Evolutionary conservation across 2,329 filamentous ascomycete genomes (phyloP).

Genomic region (Alternaria sp.): DNA sequence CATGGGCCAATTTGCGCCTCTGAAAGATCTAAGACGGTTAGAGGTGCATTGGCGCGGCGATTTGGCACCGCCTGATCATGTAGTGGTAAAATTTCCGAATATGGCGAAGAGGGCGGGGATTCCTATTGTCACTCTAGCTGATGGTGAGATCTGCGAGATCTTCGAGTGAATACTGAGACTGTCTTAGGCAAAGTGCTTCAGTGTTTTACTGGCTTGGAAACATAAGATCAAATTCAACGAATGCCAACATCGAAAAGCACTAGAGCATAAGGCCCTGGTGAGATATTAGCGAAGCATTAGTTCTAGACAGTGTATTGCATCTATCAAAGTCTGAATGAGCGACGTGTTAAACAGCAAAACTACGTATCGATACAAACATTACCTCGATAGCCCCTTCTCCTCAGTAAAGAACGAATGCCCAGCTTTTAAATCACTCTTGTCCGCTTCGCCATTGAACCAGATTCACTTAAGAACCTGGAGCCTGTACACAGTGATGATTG

Average conservation of each 20-base stretch:
- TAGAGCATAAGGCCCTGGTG: background rate
- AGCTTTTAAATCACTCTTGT: background rate
- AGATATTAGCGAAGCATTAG: no score
- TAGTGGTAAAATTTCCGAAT: background rate
- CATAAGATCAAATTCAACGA: background rate
- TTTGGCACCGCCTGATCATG: background rate
- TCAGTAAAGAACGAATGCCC: background rate
- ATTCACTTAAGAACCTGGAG: slow-evolving; percentile 11
- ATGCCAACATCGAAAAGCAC: background rate
- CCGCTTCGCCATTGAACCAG: background rate
- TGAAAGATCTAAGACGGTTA: background rate
- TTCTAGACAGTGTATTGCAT: background rate
- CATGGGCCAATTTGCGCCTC: background rate
- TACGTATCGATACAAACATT: background rate
- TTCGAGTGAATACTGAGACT: background rate
- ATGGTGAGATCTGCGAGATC: background rate
- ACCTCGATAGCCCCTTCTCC: background rate
- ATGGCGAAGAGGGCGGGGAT: background rate
- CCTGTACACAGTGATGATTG: slow-evolving; percentile 33
- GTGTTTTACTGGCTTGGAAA: background rate
- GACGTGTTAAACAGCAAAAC: background rate
- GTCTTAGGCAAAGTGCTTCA: background rate
- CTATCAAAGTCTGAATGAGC: background rate
- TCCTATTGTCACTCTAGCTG: background rate
- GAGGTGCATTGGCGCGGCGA: background rate